Evolutionary conservation across 345 rosid species (phyloP).

Genomic region (Syzygium aqueum): DNA sequence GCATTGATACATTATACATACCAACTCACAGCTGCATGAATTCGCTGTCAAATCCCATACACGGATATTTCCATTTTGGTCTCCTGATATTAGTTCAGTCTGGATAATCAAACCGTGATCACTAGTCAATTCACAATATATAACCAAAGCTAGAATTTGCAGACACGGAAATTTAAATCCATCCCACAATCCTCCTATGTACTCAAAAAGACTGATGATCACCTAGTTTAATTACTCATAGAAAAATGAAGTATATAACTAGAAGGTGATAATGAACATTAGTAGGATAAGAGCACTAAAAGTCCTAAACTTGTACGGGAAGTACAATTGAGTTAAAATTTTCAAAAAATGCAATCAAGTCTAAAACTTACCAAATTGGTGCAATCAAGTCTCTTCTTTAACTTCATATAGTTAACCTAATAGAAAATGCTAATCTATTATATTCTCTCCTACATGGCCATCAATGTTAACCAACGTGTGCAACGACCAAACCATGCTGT

Average conservation of each 20-base stretch:
- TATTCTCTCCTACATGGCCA: neutral
- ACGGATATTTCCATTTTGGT: conserved; percentile 91
- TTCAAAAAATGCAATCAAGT: neutral
- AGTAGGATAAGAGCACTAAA: neutral
- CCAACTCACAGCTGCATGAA: conserved; percentile 95
- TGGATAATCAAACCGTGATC: conserved; percentile 17
- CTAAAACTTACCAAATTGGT: neutral
- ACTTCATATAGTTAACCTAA: neutral
- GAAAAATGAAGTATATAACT: neutral
- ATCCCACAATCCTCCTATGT: neutral
- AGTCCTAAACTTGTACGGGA: neutral
- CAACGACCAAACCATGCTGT: neutral
- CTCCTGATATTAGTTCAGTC: conserved; percentile 95
- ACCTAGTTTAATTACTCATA: neutral
- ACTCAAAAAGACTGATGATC: neutral
- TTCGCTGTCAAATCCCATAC: conserved; percentile 98
- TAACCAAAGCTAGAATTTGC: neutral
- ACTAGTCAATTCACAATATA: neutral
- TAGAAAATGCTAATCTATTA: neutral
- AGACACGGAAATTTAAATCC: neutral
- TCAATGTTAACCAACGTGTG: neutral
- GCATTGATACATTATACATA: conserved; percentile 11
- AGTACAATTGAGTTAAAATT: neutral
- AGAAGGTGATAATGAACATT: neutral
- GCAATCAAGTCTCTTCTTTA: neutral